Base-by-base conservation (phyloP, 2,329 filamentous ascomycete genomes). In the Aspergillus sp. region DNA sequence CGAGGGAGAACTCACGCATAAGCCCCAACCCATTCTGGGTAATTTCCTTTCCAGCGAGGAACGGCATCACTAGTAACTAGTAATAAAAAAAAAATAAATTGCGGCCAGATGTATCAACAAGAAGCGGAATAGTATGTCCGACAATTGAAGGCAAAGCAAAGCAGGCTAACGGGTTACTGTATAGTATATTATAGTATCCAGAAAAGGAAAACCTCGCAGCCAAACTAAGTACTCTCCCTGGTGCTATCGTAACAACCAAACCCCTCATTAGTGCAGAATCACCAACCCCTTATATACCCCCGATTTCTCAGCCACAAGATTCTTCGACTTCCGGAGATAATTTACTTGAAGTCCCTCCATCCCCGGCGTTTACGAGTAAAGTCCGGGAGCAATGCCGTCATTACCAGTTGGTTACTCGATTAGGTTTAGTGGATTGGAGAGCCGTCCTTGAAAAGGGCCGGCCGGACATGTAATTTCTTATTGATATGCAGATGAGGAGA, bases 21-120 rank as follows among this genome's bases (percentile, higher is more conserved):
- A 70, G 58, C 23, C 70, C 70, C 23, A 68, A 60, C 3, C 69
- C 70, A 52, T 67, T 69, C 30, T 63, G 60, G 7, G 63, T 65
- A 10, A 70, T 65, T 23, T 60, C 56, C 51, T 70, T 70, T 61
- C 67, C 67, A 45, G 51, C 60, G 32, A 72, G 57, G 5, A 51
- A 48, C 5, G 57, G 56, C 63, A 65, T 60, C 39, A 50, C n/a
- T 23, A 47, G 30, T 32, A 32, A 12, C 30, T 32, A 48, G n/a
- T 48, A 13, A 15, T 48, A 1, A 23, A 19, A 2, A 1, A 23
- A 19, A 2, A 5, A n/a, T 13, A 1, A n/a, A 4, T 0, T 45
- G 2, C 17, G 8, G 15, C 13, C n/a, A 19, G 15, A 12, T 10
- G 10, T 32, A 5, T 32, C 1, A 32, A 10, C 30, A 32, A 12